Evolutionary conservation across 2,329 filamentous ascomycete species (phyloP), one percentile per base, ranked within the genome.

Genomic region (Xylaria sp.): DNA sequence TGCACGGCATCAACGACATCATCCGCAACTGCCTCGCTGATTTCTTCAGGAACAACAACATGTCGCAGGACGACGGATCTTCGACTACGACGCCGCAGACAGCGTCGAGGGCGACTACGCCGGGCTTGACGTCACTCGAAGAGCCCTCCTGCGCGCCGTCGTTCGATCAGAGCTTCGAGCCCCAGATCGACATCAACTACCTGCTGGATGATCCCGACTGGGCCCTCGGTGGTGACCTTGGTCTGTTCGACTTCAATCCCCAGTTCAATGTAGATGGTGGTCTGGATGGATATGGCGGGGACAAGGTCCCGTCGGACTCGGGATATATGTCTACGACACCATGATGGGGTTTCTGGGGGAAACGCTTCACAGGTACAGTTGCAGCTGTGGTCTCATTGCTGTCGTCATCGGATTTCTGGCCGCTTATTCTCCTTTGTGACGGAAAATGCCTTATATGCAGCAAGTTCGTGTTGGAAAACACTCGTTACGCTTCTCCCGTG

Each of bases 291-390:
- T 66, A 61, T 54, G 37, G 34, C 51, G 48, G 66, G 18, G 75
- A 77, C 8, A 74, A 74, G 32, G 65, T 70, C 18, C 66, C 67
- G n/a, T 76, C 72, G 3, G 76, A 78, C 63, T 78, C 75, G n/a
- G 76, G 77, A 1, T 78, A 78, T 63, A 72, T 71, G 62, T 78
- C 75, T 8, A 76, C 70, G 50, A 70, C 41, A 75, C 72, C 2
- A 66, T 54, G 39, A 69, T 70, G 57, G 70, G 9, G 57, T 28
- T 66, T 65, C 60, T 52, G 10, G 18, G 68, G 66, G 66, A n/a
- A 25, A 10, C n/a, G 15, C 15, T 32, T 39, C 52, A 15, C 23
- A 12, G 20, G 28, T 41, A 28, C 9, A 54, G 8, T 34, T 18
- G 25, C 34, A 20, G 28, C 15, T 50, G 32, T 39, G 12, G 18